Evolutionary conservation across 306 rosid species (phyloP).

Genomic region (Alnus rubra): DNA sequence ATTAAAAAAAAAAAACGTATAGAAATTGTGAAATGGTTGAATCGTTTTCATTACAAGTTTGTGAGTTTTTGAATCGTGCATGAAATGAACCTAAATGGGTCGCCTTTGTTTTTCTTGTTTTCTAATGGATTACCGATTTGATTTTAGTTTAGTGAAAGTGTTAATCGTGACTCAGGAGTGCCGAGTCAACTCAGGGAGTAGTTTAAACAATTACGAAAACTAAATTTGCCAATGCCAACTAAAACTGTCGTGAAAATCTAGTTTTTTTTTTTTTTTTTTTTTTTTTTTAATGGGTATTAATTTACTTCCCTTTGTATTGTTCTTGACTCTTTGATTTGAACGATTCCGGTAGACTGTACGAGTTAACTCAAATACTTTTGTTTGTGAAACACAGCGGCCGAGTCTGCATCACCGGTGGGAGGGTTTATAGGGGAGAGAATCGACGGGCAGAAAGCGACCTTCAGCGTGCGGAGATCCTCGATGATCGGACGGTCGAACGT

Average conservation of each 20-base stretch:
- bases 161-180: not conserved
- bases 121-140: not conserved
- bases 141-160: not conserved
- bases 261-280: not conserved
- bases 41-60: too few relatives aligned
- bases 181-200: not conserved
- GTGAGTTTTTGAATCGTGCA: too few relatives aligned
- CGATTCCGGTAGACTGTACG: constrained; percentile 4
- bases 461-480: constrained; percentile 79
- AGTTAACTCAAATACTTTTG: constrained; percentile 7
- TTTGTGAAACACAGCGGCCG: constrained; percentile 58
- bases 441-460: constrained; percentile 66
- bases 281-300: too few relatives aligned
- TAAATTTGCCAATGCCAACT: not conserved
- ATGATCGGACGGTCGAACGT: constrained; percentile 78
- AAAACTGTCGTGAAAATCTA: not conserved
- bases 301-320: not conserved
- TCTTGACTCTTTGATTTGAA: not conserved
- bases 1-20: too few relatives aligned
- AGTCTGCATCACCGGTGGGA: constrained; percentile 60
- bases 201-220: not conserved
- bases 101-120: not conserved
- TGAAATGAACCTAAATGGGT: not conserved
- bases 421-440: too few relatives aligned
- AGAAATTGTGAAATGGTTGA: too few relatives aligned